phyloP scores from a whole-genome alignment of 805 yeast genomes.

The Metschnikowia peoriensis region DNA sequence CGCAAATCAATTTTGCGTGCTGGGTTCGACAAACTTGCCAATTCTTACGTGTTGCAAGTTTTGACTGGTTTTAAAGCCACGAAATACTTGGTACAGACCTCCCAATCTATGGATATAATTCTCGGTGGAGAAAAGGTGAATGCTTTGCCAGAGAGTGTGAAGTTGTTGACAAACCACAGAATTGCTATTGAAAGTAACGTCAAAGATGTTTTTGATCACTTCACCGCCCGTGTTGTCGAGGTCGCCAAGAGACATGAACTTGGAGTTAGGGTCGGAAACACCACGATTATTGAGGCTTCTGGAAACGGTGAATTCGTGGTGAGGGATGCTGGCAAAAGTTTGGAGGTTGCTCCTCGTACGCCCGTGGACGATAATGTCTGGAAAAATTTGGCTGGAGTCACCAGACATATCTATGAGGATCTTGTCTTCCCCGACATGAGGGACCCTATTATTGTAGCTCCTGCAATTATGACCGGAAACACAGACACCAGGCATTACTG shows the following conservation, averaged over 20 bases:
- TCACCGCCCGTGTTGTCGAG: slow-evolving; percentile 32
- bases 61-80: slow-evolving; percentile 20
- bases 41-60: slow-evolving; percentile 31
- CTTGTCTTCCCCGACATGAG: slow-evolving; percentile 22
- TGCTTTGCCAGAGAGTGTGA: slow-evolving; percentile 68
- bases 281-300: slow-evolving; percentile 22
- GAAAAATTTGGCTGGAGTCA: slow-evolving; percentile 18
- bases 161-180: slow-evolving; percentile 60
- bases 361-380: slow-evolving; percentile 31
- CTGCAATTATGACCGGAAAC: slow-evolving; percentile 55
- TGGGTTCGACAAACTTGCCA: slow-evolving; percentile 32
- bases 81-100: slow-evolving; percentile 51
- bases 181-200: slow-evolving; percentile 56
- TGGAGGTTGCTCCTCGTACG: slow-evolving; percentile 55
- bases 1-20: slow-evolving; percentile 34
- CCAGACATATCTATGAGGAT: slow-evolving; percentile 21
- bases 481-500: slow-evolving; percentile 64
- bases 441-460: slow-evolving; percentile 41
- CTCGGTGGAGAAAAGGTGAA: slow-evolving; percentile 74
- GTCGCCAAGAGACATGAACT: slow-evolving; percentile 48
- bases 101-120: slow-evolving; percentile 67
- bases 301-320: slow-evolving; percentile 44
- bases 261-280: slow-evolving; percentile 44
- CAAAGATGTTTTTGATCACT: slow-evolving; percentile 39
- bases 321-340: slow-evolving; percentile 15